Percentiles rank a stretch among this genome's conserved stretches.
Conservation (phyloP, 106 monocot genomes). For the Phalaenopsis equestris region DNA sequence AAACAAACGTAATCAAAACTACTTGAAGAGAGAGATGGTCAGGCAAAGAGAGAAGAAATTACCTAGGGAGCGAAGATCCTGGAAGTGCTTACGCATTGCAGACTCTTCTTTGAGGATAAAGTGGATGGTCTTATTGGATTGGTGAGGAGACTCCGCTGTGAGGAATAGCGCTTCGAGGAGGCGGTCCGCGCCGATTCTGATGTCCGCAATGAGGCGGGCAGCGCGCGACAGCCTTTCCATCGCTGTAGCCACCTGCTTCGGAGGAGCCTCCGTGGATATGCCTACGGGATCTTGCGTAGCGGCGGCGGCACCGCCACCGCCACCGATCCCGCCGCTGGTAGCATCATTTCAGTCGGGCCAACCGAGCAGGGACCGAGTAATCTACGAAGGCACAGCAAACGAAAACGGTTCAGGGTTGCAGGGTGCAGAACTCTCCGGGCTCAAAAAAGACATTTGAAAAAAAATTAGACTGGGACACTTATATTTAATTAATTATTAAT, state of each 20-base stretch:
- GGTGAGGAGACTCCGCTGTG: conserved; percentile 31
- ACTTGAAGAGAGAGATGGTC: neutral
- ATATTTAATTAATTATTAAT: too few relatives aligned
- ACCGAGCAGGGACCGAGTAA: too few relatives aligned
- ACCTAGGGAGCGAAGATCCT: conserved; percentile 79
- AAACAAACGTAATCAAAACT: neutral
- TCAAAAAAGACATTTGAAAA: too few relatives aligned
- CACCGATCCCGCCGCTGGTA: neutral
- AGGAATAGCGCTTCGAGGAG: conserved; percentile 77
- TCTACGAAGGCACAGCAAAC: too few relatives aligned
- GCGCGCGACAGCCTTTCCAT: conserved; percentile 83
- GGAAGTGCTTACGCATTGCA: conserved; percentile 65
- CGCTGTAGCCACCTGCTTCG: conserved; percentile 90
- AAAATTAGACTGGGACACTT: too few relatives aligned
- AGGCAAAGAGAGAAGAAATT: neutral
- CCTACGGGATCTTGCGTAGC: conserved; percentile 9
- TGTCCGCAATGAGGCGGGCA: conserved; percentile 81
- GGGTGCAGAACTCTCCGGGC: too few relatives aligned
- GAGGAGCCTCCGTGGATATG: conserved; percentile 52
- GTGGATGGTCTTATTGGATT: conserved; percentile 25
- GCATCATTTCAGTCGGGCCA: conserved; percentile 15
- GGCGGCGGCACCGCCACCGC: conserved; percentile 3
- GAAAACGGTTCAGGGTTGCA: too few relatives aligned
- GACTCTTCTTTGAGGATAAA: conserved; percentile 51
- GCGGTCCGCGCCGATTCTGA: conserved; percentile 81